phyloP scores from a whole-genome alignment of 345 rosid genomes.

The Euphorbia lathyris region DNA sequence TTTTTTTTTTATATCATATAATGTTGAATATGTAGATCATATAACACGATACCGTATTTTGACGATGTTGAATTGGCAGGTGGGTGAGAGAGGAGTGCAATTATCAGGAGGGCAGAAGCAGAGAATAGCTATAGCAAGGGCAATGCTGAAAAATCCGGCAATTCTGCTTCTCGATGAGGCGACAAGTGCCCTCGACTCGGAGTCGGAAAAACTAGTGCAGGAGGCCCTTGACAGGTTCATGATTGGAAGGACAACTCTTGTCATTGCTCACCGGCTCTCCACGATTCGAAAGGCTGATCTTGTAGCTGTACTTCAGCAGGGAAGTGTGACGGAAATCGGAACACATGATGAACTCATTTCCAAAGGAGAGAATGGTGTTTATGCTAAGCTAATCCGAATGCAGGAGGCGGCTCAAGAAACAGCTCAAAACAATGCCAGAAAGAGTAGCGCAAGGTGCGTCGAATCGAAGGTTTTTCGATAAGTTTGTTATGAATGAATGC shows the following conservation, averaged over 20 bases:
- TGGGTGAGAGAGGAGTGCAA: conserved; percentile 95
- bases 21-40: no score
- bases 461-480: no score
- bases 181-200: conserved; percentile 93
- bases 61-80: conserved; percentile 51
- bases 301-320: conserved; percentile 95
- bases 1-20: no score
- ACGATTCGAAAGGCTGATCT: conserved; percentile 97
- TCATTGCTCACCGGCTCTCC: conserved; percentile 95
- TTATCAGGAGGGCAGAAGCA: conserved; percentile 99
- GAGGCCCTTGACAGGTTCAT: conserved; percentile 96
- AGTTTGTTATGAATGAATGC: no score
- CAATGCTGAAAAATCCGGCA: conserved; percentile 95
- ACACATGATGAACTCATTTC: conserved; percentile 84
- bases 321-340: conserved; percentile 88
- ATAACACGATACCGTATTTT: no score
- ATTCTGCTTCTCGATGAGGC: conserved; percentile 91
- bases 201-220: conserved; percentile 94
- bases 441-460: conserved; percentile 88
- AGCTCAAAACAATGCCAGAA: conserved; percentile 85
- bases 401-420: conserved; percentile 98
- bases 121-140: conserved; percentile 94
- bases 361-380: conserved; percentile 86
- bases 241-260: conserved; percentile 97
- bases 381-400: conserved; percentile 90